These are phyloP conservation scores for Fusarium fujikuroi DNA, from an alignment of 2,329 filamentous ascomycete species.

Conservation along the genomic window DNA sequence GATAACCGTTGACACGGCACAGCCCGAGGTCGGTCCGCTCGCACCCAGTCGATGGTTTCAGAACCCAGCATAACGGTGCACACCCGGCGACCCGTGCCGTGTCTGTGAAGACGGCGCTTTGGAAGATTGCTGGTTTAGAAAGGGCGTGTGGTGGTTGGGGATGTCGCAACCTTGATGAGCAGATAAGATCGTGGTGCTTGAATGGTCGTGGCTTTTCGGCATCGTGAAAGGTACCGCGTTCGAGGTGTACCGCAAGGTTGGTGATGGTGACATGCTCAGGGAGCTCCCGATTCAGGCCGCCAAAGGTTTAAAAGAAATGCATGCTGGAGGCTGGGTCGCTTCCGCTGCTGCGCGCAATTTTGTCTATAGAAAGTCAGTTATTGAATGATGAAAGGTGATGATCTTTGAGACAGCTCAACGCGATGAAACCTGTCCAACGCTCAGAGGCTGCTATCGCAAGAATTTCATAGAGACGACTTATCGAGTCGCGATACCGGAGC, in stretches of 20 bases:
- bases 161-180: not conserved
- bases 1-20: constrained; percentile 43
- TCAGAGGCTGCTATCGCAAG: not conserved
- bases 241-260: not conserved
- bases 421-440: not conserved
- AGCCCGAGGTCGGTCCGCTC: constrained; percentile 27
- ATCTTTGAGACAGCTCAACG: not conserved
- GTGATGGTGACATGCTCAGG: not conserved
- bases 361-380: constrained; percentile 42
- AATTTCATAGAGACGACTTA: not conserved
- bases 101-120: not conserved
- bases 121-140: not conserved
- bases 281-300: not conserved
- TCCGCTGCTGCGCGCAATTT: accelerated
- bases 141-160: not conserved
- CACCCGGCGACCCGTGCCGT: not conserved
- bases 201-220: not conserved
- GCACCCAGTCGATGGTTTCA: constrained; percentile 1
- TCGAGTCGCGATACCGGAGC: too few relatives aligned
- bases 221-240: not conserved
- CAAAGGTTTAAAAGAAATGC: not conserved
- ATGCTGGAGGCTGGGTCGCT: too few relatives aligned
- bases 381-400: not conserved
- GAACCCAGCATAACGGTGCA: not conserved
- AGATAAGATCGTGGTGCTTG: not conserved